A percentile compares a stretch with the other conserved stretches of the same genome.
These are phyloP conservation scores for Claviceps sorghi DNA, from an alignment of 2,329 filamentous ascomycete genomes.

Conservation along the genomic window DNA sequence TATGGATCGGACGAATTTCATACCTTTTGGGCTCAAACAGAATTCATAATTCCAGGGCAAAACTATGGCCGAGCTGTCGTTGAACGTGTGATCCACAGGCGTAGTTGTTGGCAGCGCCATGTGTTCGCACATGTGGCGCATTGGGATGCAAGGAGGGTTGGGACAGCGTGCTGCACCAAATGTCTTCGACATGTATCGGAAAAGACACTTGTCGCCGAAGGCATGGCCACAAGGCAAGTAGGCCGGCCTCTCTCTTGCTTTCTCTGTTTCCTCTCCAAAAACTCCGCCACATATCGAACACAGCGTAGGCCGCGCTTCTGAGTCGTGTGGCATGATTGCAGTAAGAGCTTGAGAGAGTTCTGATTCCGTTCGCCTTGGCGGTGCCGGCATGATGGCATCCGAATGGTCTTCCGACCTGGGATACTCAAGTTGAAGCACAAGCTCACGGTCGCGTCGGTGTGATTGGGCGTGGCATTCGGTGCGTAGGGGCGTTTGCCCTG, in stretches of 20 bases:
- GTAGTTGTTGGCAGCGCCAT: slow-evolving; percentile 1
- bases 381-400: slow-evolving; percentile 1
- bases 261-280: neutral
- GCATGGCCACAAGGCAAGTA: slow-evolving; percentile 15
- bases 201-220: slow-evolving; percentile 13
- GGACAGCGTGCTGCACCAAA: slow-evolving; percentile 5
- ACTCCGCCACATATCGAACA: slow-evolving; percentile 6
- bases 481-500: neutral
- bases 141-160: slow-evolving; percentile 4
- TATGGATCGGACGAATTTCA: neutral
- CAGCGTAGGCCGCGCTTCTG: neutral
- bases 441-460: neutral
- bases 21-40: slow-evolving; percentile 5
- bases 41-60: slow-evolving; percentile 11
- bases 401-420: neutral
- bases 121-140: slow-evolving; percentile 11
- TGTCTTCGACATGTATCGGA: slow-evolving; percentile 1
- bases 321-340: neutral
- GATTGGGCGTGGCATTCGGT: neutral
- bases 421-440: neutral
- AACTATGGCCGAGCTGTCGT: neutral
- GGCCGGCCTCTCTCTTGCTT: slow-evolving; percentile 6
- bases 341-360: slow-evolving; percentile 2
- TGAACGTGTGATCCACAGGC: neutral
- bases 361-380: neutral